phyloP scores from a whole-genome alignment of 495 filamentous ascomycete species.

The Neurospora sp. region DNA sequence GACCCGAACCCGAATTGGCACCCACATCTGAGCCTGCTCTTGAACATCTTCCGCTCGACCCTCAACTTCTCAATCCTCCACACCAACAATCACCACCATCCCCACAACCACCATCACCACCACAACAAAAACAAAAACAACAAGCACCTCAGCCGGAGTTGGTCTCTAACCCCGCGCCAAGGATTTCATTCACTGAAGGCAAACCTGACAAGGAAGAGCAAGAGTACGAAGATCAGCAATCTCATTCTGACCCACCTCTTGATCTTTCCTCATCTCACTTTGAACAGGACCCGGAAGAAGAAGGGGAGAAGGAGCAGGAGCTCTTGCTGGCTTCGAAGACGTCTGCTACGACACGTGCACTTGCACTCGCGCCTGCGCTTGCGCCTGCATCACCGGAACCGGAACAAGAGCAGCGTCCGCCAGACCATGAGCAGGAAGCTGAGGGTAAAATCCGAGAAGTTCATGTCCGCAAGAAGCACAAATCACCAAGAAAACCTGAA shows the following conservation, averaged over 20 bases:
- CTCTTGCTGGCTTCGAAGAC: background rate
- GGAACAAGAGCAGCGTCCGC: conserved; percentile 1
- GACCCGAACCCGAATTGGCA: conserved; percentile 1
- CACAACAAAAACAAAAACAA: background rate
- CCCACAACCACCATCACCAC: background rate
- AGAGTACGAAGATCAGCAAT: background rate
- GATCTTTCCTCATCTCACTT: background rate
- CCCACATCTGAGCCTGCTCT: conserved; percentile 1
- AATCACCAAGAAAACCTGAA: conserved; percentile 12
- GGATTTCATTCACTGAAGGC: background rate
- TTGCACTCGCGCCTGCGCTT: background rate
- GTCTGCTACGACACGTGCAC: conserved; percentile 3
- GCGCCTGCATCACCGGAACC: background rate
- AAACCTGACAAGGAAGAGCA: background rate
- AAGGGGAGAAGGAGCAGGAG: background rate
- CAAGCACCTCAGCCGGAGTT: background rate
- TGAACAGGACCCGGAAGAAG: background rate
- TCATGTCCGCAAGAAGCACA: conserved; percentile 23
- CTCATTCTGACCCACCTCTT: background rate
- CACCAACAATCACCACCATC: background rate
- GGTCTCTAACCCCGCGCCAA: background rate
- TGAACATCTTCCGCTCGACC: background rate
- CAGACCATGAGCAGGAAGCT: conserved; percentile 2
- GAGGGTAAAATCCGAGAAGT: conserved; percentile 3
- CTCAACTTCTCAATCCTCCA: background rate